Evolutionary conservation across 306 rosid genomes (phyloP).

Genomic region (Astragalus glycyphyllos): DNA sequence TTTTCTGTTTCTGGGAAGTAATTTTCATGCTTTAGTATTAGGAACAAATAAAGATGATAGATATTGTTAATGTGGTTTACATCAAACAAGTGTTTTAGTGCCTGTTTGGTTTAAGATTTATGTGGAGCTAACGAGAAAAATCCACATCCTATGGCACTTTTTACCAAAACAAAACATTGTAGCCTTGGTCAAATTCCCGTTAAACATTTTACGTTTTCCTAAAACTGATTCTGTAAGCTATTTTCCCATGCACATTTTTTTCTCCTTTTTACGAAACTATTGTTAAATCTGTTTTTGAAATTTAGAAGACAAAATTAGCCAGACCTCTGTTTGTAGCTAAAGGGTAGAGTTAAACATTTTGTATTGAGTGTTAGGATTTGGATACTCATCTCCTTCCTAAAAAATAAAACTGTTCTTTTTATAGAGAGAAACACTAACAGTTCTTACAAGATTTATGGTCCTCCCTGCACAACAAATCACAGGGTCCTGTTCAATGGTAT

Average conservation of each 20-base stretch:
- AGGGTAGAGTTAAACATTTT: constrained; percentile 28
- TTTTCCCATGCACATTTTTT: neutral
- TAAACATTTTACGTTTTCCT: neutral
- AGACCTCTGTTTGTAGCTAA: constrained; percentile 17
- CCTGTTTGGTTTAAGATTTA: neutral
- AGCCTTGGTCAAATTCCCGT: neutral
- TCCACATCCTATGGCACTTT: neutral
- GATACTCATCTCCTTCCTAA: constrained; percentile 12
- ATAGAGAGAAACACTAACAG: neutral
- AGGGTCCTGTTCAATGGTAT: neutral
- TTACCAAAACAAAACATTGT: neutral
- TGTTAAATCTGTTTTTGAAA: constrained; percentile 20
- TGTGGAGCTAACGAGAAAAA: neutral
- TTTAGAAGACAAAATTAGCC: neutral
- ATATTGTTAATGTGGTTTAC: neutral
- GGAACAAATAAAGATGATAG: neutral
- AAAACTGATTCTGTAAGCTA: neutral
- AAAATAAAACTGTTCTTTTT: neutral
- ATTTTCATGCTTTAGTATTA: constrained; percentile 3
- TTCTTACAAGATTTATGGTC: constrained; percentile 19
- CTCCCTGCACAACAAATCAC: constrained; percentile 8
- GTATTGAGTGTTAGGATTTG: constrained; percentile 20
- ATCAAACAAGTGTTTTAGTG: neutral
- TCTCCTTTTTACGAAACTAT: neutral
- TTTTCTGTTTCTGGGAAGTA: neutral